Conservation (phyloP, 495 filamentous ascomycete species). For the Talaromyces thailandensis region DNA sequence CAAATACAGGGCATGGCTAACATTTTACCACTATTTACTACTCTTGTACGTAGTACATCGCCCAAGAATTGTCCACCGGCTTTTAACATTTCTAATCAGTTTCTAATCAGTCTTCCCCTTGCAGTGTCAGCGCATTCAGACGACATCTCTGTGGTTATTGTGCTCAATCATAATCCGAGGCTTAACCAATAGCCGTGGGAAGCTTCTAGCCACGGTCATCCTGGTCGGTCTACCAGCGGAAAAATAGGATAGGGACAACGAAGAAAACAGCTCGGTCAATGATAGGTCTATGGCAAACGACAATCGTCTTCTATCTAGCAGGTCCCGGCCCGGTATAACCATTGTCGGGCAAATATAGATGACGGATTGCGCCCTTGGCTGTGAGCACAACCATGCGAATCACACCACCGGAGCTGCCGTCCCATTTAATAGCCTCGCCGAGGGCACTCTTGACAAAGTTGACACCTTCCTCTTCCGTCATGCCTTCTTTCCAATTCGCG, state of each 20-base stretch:
- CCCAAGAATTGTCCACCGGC: neutral
- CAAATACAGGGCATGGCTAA: neutral
- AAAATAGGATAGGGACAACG: neutral
- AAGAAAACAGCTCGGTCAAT: neutral
- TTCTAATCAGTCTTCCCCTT: neutral
- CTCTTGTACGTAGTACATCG: too few species aligned
- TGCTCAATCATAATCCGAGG: neutral
- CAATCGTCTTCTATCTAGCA: slow-evolving; percentile 6
- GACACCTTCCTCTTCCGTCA: slow-evolving; percentile 91
- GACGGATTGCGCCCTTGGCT: slow-evolving; percentile 72
- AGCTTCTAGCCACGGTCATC: neutral
- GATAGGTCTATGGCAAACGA: neutral
- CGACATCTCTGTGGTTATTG: neutral
- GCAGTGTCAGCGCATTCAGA: neutral
- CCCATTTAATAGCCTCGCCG: slow-evolving; percentile 96
- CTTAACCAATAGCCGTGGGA: neutral
- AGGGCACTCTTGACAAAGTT: slow-evolving; percentile 84
- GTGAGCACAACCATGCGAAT: slow-evolving; percentile 97
- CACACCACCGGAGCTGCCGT: slow-evolving; percentile 95
- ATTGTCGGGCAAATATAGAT: slow-evolving; percentile 84
- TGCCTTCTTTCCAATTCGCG: slow-evolving; percentile 88
- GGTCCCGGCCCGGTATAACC: slow-evolving; percentile 59
- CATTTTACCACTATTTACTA: neutral
- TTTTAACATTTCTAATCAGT: neutral
- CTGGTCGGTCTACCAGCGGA: neutral